A percentile compares a stretch with the other conserved stretches of the same genome.
Conservation (phyloP, 176 grass and related monocot species). For the Hordeum marinum region DNA sequence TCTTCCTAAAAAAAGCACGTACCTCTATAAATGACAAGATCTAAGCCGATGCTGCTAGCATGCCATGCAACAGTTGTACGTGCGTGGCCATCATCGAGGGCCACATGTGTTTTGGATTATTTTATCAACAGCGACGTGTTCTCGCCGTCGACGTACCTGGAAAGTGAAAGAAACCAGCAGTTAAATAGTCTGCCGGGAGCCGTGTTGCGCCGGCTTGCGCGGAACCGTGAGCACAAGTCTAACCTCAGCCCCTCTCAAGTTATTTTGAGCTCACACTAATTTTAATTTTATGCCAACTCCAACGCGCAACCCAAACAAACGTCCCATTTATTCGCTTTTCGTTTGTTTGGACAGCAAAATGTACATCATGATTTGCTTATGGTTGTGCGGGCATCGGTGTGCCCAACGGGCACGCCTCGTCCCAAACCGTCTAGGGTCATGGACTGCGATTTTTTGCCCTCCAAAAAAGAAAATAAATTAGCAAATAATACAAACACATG, state of each 20-base stretch:
- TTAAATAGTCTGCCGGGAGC: neutral
- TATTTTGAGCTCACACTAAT: neutral
- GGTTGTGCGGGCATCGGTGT: too few relatives aligned
- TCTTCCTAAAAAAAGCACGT: too few relatives aligned
- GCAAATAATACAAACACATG: too few relatives aligned
- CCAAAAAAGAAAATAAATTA: too few relatives aligned
- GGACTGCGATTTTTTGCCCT: too few relatives aligned
- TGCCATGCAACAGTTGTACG: conserved; percentile 10
- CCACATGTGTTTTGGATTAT: conserved; percentile 33
- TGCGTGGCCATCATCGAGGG: conserved; percentile 24
- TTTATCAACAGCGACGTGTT: conserved; percentile 22
- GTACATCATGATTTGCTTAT: too few relatives aligned
- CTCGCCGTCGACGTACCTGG: neutral
- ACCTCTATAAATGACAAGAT: conserved; percentile 51
- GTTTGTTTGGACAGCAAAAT: too few relatives aligned
- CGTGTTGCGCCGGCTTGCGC: neutral
- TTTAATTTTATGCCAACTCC: too few relatives aligned
- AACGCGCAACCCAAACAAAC: too few relatives aligned
- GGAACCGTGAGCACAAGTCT: neutral
- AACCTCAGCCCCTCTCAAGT: neutral
- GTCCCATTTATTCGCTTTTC: too few relatives aligned
- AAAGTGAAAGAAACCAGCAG: neutral
- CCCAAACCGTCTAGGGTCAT: too few relatives aligned
- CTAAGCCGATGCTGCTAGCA: conserved; percentile 12
- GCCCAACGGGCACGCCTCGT: too few relatives aligned